A percentile compares a stretch with the other conserved stretches of the same genome.
Conservation (phyloP, 768 basidiomycete species). For the Naganishia friedmannii region DNA sequence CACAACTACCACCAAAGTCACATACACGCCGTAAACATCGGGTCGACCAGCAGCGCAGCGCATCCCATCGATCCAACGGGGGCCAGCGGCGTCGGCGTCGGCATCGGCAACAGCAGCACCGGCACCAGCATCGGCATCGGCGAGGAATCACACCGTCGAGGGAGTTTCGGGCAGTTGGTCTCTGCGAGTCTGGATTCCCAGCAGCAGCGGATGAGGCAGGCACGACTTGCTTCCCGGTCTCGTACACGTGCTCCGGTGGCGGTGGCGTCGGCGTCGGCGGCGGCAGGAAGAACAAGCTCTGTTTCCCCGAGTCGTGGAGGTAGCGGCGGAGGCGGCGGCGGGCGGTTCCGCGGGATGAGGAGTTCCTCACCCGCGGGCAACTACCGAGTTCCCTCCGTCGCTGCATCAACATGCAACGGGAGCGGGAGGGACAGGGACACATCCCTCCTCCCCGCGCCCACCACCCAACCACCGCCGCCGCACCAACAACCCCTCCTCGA, state of each 20-base stretch:
- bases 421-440: background rate
- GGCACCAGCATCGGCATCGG: background rate
- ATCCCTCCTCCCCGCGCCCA: background rate
- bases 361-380: background rate
- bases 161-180: conserved; percentile 51
- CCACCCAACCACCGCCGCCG: background rate
- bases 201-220: no score
- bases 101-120: no score
- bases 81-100: no score
- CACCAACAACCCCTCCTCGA: conserved; percentile 65
- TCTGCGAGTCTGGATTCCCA: conserved; percentile 4
- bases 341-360: conserved; percentile 2
- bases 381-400: background rate
- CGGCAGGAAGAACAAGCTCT: background rate
- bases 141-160: conserved; percentile 40
- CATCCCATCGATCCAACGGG: no score
- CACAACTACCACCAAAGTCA: background rate
- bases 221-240: background rate
- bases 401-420: background rate
- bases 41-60: background rate
- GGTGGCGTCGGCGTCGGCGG: background rate
- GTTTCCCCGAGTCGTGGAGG: conserved; percentile 2
- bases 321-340: background rate
- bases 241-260: background rate
- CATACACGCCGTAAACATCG: conserved; percentile 5